phyloP scores from a whole-genome alignment of 2,329 filamentous ascomycete genomes.

The Tympanopsis confertula region DNA sequence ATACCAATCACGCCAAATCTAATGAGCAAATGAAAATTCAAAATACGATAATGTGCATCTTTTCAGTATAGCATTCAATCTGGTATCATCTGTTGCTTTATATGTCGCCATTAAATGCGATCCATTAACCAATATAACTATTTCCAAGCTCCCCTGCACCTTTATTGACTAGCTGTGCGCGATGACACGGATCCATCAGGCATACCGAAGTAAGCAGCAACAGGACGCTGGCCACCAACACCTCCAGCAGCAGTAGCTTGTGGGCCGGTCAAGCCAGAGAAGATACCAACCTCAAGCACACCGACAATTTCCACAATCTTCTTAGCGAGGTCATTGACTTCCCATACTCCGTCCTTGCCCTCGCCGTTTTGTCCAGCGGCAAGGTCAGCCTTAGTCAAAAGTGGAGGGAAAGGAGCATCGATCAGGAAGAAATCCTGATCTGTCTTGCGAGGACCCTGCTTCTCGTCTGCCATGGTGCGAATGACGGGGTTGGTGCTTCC shows the following conservation, averaged over 20 bases:
- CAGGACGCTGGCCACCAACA: conserved; percentile 73
- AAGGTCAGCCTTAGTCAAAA: conserved; percentile 51
- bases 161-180: no score
- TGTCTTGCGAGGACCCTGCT: conserved; percentile 73
- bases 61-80: no score
- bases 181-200: conserved; percentile 57
- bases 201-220: conserved; percentile 92
- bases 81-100: no score
- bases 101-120: no score
- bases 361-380: conserved; percentile 30
- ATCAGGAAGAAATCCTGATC: conserved; percentile 84
- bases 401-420: conserved; percentile 73
- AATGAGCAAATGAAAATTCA: no score
- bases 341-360: conserved; percentile 61
- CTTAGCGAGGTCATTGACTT: conserved; percentile 62
- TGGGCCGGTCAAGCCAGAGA: conserved; percentile 69
- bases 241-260: conserved; percentile 48
- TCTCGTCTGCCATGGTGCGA: conserved; percentile 60
- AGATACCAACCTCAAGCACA: conserved; percentile 84
- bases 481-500: conserved; percentile 63
- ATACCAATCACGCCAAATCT: no score
- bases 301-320: conserved; percentile 73
- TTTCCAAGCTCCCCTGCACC: no score
- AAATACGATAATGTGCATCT: no score
- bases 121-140: no score